Evolutionary conservation across 164 flowering plant genomes (phyloP), one percentile per base, ranked within the genome.

Genomic region (Vitis cinerea): DNA sequence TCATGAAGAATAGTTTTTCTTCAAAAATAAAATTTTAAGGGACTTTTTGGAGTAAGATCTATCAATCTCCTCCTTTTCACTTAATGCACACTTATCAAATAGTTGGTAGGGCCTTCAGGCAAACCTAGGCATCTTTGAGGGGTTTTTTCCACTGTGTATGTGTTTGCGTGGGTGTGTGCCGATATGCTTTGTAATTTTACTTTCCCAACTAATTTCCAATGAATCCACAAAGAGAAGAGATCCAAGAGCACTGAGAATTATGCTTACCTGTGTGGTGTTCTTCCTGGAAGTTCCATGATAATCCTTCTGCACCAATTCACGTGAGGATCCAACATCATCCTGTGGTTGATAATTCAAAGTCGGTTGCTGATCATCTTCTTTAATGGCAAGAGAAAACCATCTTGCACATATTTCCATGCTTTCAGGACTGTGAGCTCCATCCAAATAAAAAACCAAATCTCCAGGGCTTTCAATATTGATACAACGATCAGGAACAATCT

Each of bases 381-480:
- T 78, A 71, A 83, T 79, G 60, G 92, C 87, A 71, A 66, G 75
- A 65, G 83, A 89, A 80, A 93, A 96, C 97, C 99, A 96, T 72
- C 69, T 87, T 60, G 84, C 99, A 75, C 98, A 96, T 52, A 83
- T 79, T 57, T 90, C 98, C 97, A 96, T 90, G 83, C 99, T 96
- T 84, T 96, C 98, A 69, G 97, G 98, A 71, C 95, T 96, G 74
- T 96, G 98, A 55, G 99, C 99, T 53, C 99, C 99, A 84, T 96
- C 99, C 79, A 96, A 73, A 79, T 83, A 93, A 76, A 90, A 96
- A 30, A 90, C 88, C 44, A 93, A 82, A 71, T 88, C 84, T 69
- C 82, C 90, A 50, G 80, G 50, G 61, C 66, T 72, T 70, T 87
- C 88, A 74, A 27, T 65, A 71, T 78, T 71, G 16, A 78, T 60